These are phyloP conservation scores for Calonectria pauciramosa DNA, from an alignment of 2,329 filamentous ascomycete genomes.

Conservation along the genomic window DNA sequence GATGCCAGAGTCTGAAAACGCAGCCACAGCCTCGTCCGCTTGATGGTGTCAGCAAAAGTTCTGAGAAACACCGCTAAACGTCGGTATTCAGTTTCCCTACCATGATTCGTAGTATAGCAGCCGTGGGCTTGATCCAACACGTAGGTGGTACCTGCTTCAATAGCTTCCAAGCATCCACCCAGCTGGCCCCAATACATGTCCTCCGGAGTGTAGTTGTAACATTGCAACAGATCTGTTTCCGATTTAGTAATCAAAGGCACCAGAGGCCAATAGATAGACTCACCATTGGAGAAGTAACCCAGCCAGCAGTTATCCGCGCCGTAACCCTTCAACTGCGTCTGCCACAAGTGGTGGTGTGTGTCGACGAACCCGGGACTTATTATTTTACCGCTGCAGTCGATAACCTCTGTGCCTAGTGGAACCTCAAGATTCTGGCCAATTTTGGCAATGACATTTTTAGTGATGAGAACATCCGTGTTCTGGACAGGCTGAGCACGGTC, in stretches of 20 bases:
- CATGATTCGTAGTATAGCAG: not conserved
- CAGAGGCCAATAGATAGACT: not conserved
- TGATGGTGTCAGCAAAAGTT: not conserved
- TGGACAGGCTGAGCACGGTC: not conserved
- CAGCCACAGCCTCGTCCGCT: not conserved
- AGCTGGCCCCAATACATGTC: slow-evolving; percentile 1
- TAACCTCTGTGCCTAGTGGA: not conserved
- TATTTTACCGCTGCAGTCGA: not conserved
- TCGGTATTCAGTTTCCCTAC: not conserved
- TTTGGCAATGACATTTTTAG: not conserved
- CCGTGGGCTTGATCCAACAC: not conserved
- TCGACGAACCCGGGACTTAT: not conserved
- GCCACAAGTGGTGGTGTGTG: not conserved
- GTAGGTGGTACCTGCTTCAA: not conserved
- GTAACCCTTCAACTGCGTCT: slow-evolving; percentile 3
- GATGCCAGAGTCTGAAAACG: not conserved
- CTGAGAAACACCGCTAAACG: not conserved
- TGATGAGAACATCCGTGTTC: not conserved
- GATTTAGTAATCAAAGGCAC: not conserved
- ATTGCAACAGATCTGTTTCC: not conserved
- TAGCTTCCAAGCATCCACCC: not conserved
- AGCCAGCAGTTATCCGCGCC: not conserved
- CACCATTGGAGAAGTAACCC: not conserved
- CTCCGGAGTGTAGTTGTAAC: not conserved
- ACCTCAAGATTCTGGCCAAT: not conserved